A percentile compares a stretch with the other conserved stretches of the same genome.
These are phyloP conservation scores for Scheffersomyces spartinae DNA, from an alignment of 805 yeast genomes.

Conservation along the genomic window DNA sequence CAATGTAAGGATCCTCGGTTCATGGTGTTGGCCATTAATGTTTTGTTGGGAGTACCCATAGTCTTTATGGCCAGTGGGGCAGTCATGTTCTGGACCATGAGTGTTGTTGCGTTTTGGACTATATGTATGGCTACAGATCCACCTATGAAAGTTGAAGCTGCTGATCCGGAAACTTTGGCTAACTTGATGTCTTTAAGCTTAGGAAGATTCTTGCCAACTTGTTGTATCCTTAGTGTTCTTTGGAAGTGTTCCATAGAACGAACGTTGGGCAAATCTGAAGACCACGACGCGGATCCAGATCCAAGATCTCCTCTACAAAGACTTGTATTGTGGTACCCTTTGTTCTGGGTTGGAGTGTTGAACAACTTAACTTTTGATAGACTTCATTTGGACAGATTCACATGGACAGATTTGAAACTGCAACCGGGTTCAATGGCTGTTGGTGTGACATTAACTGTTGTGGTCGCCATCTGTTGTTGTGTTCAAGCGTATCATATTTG, in stretches of 20 bases:
- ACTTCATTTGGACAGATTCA: constrained; percentile 78
- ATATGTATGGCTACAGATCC: constrained; percentile 69
- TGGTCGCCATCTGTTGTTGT: constrained; percentile 39
- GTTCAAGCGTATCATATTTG: constrained; percentile 73
- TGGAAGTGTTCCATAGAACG: constrained; percentile 47
- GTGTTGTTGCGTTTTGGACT: constrained; percentile 75
- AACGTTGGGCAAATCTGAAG: constrained; percentile 29
- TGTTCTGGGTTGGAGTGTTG: constrained; percentile 75
- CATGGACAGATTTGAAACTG: constrained; percentile 53
- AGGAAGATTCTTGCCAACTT: constrained; percentile 62
- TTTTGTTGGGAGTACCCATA: constrained; percentile 52
- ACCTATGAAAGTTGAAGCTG: constrained; percentile 49
- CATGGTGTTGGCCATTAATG: constrained; percentile 42
- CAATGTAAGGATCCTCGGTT: constrained; percentile 67
- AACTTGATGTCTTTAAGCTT: constrained; percentile 59
- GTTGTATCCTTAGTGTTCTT: constrained; percentile 58
- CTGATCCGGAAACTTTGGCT: constrained; percentile 41
- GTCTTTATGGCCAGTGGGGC: constrained; percentile 38
- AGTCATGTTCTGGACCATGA: constrained; percentile 43
- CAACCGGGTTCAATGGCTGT: constrained; percentile 78
- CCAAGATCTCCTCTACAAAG: constrained; percentile 30
- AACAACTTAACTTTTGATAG: constrained; percentile 85
- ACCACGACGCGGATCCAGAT: constrained; percentile 18
- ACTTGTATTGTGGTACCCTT: constrained; percentile 58
- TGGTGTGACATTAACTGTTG: constrained; percentile 31